Conservation (phyloP, 371 early-diverging fungal genomes). For the Actinomucor elegans region DNA sequence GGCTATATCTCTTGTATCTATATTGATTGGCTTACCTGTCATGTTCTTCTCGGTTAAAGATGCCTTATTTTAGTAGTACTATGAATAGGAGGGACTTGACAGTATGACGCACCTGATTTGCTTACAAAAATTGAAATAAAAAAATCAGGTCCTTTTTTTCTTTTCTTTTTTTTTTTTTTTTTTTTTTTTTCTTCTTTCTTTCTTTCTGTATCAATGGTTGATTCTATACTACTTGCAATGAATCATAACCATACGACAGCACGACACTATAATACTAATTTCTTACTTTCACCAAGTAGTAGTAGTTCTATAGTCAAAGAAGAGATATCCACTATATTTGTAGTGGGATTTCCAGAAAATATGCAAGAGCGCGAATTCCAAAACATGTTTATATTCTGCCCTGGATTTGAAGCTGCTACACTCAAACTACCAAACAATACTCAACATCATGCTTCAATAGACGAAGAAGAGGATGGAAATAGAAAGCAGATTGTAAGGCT, state of each 20-base stretch:
- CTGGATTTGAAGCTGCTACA: conserved; percentile 90
- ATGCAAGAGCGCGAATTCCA: conserved; percentile 93
- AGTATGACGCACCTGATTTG: too few species aligned
- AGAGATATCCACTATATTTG: conserved; percentile 88
- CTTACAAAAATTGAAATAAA: too few species aligned
- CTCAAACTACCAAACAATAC: conserved; percentile 70
- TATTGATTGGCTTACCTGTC: conserved; percentile 29
- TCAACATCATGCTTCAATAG: conserved; percentile 38
- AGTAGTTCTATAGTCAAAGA: conserved; percentile 31
- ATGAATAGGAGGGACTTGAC: too few species aligned
- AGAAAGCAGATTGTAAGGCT: conserved; percentile 78
- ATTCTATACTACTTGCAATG: background rate
- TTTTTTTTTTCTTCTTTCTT: background rate
- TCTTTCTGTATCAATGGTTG: background rate
- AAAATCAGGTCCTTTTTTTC: background rate
- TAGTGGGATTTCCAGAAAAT: conserved; percentile 94
- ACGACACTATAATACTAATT: too few species aligned
- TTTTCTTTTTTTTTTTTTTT: background rate
- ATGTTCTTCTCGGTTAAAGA: conserved; percentile 34
- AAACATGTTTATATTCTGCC: conserved; percentile 91
- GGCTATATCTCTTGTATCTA: conserved; percentile 11
- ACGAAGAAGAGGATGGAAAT: conserved; percentile 43
- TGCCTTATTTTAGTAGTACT: conserved; percentile 10
- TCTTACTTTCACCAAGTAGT: background rate
- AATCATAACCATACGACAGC: too few species aligned